Conservation (phyloP, 2,329 filamentous ascomycete genomes). For the Atkinsonella texensis region DNA sequence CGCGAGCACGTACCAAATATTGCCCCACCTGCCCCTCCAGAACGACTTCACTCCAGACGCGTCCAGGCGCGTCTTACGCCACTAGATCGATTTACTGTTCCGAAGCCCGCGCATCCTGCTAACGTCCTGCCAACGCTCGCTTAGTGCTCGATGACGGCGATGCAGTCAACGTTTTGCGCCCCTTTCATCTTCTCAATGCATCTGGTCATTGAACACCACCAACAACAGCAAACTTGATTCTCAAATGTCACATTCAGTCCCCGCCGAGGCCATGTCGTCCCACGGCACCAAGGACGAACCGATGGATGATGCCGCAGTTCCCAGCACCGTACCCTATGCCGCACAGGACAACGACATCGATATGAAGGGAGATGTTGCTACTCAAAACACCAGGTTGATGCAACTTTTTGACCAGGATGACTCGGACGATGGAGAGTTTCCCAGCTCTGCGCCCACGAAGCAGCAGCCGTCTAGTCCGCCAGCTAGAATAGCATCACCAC, state of each 20-base stretch:
- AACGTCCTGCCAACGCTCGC: no score
- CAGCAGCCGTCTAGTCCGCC: constrained; percentile 27
- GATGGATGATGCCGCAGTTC: constrained; percentile 22
- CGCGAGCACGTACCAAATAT: no score
- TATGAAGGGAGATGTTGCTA: constrained; percentile 26
- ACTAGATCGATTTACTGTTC: no score
- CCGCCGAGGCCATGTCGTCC: constrained; percentile 18
- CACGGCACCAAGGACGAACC: constrained; percentile 20
- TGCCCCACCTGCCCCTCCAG: no score
- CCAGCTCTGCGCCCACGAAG: constrained; percentile 34
- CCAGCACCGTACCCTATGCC: constrained; percentile 17
- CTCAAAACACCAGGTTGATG: constrained; percentile 36
- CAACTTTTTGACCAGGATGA: constrained; percentile 47
- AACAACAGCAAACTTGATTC: not conserved
- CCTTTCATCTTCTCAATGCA: no score
- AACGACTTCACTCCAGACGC: no score
- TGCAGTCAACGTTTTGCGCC: no score
- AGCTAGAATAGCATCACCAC: constrained; percentile 28
- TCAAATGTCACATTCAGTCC: constrained; percentile 34
- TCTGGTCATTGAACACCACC: no score
- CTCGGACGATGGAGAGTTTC: constrained; percentile 51
- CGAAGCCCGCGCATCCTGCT: no score
- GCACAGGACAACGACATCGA: constrained; percentile 24
- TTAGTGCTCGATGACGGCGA: no score
- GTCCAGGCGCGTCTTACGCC: no score